Evolutionary conservation across 2,329 filamentous ascomycete genomes (phyloP).

Genomic region (Colletotrichum karsti): DNA sequence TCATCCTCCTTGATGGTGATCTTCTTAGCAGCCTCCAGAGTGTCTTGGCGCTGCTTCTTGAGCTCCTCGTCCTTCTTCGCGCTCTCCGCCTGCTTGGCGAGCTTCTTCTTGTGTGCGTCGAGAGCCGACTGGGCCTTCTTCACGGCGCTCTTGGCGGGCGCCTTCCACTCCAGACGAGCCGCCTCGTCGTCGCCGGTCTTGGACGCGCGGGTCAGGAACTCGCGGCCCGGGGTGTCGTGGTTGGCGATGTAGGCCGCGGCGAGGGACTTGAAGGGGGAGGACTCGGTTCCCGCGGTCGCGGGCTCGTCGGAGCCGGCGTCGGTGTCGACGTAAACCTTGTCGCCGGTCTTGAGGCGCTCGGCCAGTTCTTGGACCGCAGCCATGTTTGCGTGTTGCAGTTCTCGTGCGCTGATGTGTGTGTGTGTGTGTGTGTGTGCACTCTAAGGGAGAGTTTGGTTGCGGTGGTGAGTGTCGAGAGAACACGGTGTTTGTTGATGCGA

Average conservation of each 20-base stretch:
- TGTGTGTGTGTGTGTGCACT: background rate
- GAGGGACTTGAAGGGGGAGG: slow-evolving; percentile 83
- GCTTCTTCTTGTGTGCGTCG: slow-evolving; percentile 85
- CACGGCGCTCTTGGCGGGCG: slow-evolving; percentile 81
- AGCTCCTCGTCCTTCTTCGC: slow-evolving; percentile 75
- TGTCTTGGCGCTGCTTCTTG: slow-evolving; percentile 69
- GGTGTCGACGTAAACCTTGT: slow-evolving; percentile 79
- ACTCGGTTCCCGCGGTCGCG: slow-evolving; percentile 72
- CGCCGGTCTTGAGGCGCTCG: slow-evolving; percentile 56
- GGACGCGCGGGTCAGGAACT: slow-evolving; percentile 76
- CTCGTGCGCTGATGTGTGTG: background rate
- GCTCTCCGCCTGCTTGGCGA: slow-evolving; percentile 78
- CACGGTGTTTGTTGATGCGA: slow-evolving; percentile 14
- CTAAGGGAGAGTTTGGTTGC: no score
- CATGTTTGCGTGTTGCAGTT: slow-evolving; percentile 38
- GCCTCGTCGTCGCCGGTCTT: slow-evolving; percentile 72
- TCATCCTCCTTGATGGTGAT: slow-evolving; percentile 74
- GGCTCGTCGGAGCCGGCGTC: slow-evolving; percentile 78
- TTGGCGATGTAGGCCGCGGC: slow-evolving; percentile 80
- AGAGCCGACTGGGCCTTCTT: slow-evolving; percentile 84
- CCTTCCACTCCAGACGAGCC: slow-evolving; percentile 78
- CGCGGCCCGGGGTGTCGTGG: slow-evolving; percentile 62
- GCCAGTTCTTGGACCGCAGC: slow-evolving; percentile 58
- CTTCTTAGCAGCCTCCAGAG: slow-evolving; percentile 80
- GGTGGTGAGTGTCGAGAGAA: background rate